Evolutionary conservation across 176 grass and related monocot genomes (phyloP).

Genomic region (Calamus simplicifolius): DNA sequence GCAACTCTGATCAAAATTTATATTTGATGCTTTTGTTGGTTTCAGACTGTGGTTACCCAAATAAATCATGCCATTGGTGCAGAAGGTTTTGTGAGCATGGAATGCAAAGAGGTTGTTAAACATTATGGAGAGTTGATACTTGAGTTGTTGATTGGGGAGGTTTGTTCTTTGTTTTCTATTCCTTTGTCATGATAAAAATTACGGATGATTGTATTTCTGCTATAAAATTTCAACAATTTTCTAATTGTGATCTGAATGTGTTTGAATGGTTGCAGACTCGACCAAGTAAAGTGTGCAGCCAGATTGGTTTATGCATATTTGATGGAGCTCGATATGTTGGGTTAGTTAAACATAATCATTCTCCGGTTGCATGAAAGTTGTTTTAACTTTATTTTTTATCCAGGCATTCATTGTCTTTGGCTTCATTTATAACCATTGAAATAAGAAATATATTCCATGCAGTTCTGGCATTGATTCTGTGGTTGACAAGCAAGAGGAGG

Average conservation of each 20-base stretch:
- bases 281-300: conserved; percentile 52
- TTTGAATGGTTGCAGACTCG: conserved; percentile 31
- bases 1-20: too few relatives aligned
- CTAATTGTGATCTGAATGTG: too few relatives aligned
- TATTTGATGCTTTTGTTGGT: conserved; percentile 1
- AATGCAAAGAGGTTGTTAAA: conserved; percentile 82
- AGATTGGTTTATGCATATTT: conserved; percentile 61
- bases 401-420: too few relatives aligned
- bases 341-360: conserved; percentile 27
- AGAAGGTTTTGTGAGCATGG: conserved; percentile 63
- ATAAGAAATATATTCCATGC: conserved; percentile 8
- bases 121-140: conserved; percentile 88
- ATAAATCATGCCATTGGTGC: conserved; percentile 92
- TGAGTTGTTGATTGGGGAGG: conserved; percentile 69
- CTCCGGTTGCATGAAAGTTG: not conserved
- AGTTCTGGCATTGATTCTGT: conserved; percentile 69
- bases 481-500: conserved; percentile 34
- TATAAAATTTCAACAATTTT: conserved; percentile 2
- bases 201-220: not conserved
- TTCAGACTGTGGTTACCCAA: conserved; percentile 69
- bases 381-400: too few relatives aligned
- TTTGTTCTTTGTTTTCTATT: conserved; percentile 15
- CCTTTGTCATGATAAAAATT: not conserved
- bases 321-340: conserved; percentile 59
- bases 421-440: too few relatives aligned